Conservation (phyloP, 306 rosid species). For the Calophaca sinica region DNA sequence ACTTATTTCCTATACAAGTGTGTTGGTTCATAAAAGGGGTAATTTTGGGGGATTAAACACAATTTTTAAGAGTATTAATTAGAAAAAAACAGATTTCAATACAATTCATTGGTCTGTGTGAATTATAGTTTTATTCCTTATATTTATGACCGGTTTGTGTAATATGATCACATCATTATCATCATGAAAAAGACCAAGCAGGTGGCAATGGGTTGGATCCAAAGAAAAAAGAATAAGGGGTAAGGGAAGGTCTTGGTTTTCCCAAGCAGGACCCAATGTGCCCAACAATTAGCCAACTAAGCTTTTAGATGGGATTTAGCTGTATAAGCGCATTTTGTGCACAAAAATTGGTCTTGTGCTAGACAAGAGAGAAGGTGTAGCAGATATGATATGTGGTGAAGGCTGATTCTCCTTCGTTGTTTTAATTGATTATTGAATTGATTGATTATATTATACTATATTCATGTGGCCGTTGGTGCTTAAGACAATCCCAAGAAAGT, state of each 20-base stretch:
- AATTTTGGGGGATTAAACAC: too few relatives aligned
- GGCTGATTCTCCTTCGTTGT: constrained; percentile 13
- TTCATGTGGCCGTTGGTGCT: too few relatives aligned
- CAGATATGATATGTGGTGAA: constrained; percentile 38
- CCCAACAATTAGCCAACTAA: constrained; percentile 49
- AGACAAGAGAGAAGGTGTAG: neutral
- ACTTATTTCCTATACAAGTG: too few relatives aligned
- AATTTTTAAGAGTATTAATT: too few relatives aligned
- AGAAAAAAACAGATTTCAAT: too few relatives aligned
- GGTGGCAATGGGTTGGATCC: constrained; percentile 48
- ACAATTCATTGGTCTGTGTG: too few relatives aligned
- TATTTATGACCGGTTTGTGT: too few relatives aligned
- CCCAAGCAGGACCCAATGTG: constrained; percentile 6
- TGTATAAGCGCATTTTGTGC: constrained; percentile 49
- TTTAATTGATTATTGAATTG: neutral
- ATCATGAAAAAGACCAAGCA: neutral
- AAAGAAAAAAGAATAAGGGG: neutral
- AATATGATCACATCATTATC: too few relatives aligned
- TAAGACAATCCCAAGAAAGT: too few relatives aligned
- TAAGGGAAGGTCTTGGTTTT: neutral
- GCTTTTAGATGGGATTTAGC: constrained; percentile 47
- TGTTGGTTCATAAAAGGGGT: too few relatives aligned
- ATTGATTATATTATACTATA: neutral
- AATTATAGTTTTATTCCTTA: too few relatives aligned
- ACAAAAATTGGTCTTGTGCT: neutral